These are phyloP conservation scores for Penicillium canescens DNA, from an alignment of 495 filamentous ascomycete genomes.

Conservation along the genomic window DNA sequence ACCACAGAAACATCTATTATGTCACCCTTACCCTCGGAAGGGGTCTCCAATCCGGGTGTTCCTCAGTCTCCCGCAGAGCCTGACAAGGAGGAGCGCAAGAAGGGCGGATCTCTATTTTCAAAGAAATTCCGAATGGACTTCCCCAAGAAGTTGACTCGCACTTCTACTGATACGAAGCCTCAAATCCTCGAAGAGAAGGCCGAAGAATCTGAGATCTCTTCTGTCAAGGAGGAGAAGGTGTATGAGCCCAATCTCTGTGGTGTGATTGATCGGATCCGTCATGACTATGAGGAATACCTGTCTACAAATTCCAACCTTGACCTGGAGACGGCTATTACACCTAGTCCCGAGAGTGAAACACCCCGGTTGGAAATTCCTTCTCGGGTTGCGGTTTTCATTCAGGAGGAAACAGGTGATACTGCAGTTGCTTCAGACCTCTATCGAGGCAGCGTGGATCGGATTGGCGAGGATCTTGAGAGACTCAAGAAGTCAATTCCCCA, in stretches of 20 bases:
- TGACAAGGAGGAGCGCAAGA: conserved; percentile 73
- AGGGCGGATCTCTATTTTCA: conserved; percentile 67
- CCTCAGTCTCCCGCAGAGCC: conserved; percentile 63
- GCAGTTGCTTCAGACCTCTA: conserved; percentile 93
- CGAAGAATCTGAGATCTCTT: conserved; percentile 71
- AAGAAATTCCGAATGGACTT: conserved; percentile 89
- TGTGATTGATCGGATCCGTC: conserved; percentile 72
- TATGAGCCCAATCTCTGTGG: conserved; percentile 83
- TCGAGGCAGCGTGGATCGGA: conserved; percentile 76
- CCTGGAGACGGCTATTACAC: conserved; percentile 67
- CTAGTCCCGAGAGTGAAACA: conserved; percentile 80
- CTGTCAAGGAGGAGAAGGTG: conserved; percentile 68
- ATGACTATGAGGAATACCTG: conserved; percentile 74
- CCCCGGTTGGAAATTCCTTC: conserved; percentile 78
- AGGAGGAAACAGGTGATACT: conserved; percentile 85
- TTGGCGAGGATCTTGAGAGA: conserved; percentile 75
- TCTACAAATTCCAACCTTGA: conserved; percentile 52
- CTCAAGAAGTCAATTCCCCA: conserved; percentile 83
- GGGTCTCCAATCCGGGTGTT: conserved; percentile 41
- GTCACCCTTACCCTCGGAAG: conserved; percentile 51
- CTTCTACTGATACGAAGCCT: conserved; percentile 77
- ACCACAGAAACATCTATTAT: conserved; percentile 34
- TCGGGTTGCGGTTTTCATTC: conserved; percentile 84
- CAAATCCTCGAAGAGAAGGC: conserved; percentile 74
- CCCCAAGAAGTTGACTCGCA: conserved; percentile 79